Evolutionary conservation across 2,329 filamentous ascomycete genomes (phyloP), one percentile per base, ranked within the genome.

Genomic region (Fusarium nelsonii): DNA sequence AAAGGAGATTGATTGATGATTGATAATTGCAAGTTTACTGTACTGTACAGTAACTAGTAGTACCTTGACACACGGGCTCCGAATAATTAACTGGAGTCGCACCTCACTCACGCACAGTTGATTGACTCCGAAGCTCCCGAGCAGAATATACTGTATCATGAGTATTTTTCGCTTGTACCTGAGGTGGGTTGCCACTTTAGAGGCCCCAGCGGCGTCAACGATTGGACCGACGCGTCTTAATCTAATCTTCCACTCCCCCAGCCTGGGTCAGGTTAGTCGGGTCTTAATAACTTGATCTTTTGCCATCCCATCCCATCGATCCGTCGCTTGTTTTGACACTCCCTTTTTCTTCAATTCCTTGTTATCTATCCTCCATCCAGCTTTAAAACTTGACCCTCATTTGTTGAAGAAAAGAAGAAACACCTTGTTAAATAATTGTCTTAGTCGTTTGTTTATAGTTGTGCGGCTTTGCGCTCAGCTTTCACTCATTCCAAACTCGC

Each of bases 241-340:
- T 69, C 67, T 69, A 68, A 69, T 68, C 67, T 63, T 63, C 49
- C 34, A 26, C 46, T 39, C 41, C 60, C 48, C 65, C 59, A 68
- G 66, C 45, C 58, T 58, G 32, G 51, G 59, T 23, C 59, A 36
- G 33, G 26, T 56, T 63, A 57, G 59, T 52, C 36, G 28, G 50
- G 49, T 59, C 49, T 69, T 69, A 69, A 61, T 69, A 69, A 70
- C 67, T 69, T 55, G 53, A 69, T 67, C 67, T 69, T 23, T 23
- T 52, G 52, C 62, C 58, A 63, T 63, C 52, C 40, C 23, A 23
- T 23, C 23, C 23, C 23, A 23, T 23, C 23, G 23, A 48, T 32
- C 28, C 55, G 63, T 62, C 41, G 58, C 43, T 65, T 32, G 46
- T 9, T 23, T 23, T 23, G 23, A 67, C 66, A 26, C 67, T 69